A percentile compares a stretch with the other conserved stretches of the same genome.
Conservation (phyloP, 2,329 filamentous ascomycete genomes). For the Aspergillus tanneri region DNA sequence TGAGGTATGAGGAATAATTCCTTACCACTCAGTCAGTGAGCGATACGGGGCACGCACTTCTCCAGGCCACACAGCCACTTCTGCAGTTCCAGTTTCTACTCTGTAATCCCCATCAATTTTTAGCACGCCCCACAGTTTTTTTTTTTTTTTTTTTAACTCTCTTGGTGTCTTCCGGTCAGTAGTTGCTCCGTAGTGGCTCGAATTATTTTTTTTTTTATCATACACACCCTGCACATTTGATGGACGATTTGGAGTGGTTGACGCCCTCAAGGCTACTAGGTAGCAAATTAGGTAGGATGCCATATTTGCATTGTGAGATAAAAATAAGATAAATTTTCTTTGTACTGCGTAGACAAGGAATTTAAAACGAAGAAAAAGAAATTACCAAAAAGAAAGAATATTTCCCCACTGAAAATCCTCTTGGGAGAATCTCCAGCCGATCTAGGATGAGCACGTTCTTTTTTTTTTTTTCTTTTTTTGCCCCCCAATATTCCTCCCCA, state of each 20-base stretch:
- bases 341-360: background rate
- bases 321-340: background rate
- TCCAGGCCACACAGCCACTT: slow-evolving; percentile 25
- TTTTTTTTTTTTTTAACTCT: slow-evolving; percentile 10
- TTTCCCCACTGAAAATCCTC: slow-evolving; percentile 17
- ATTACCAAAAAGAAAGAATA: slow-evolving; percentile 9
- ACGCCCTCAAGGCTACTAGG: slow-evolving; percentile 14
- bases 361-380: slow-evolving; percentile 7
- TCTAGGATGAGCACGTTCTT: slow-evolving; percentile 28
- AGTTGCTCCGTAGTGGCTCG: slow-evolving; percentile 3
- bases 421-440: slow-evolving; percentile 23
- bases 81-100: slow-evolving; percentile 22
- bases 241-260: too few relatives aligned
- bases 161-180: slow-evolving; percentile 11
- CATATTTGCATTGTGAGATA: background rate
- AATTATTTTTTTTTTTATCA: slow-evolving; percentile 9
- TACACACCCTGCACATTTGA: slow-evolving; percentile 14
- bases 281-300: slow-evolving; percentile 5
- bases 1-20: background rate
- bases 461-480: slow-evolving; percentile 21
- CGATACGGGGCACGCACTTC: slow-evolving; percentile 28
- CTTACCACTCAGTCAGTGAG: too few relatives aligned
- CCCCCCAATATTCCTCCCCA: slow-evolving; percentile 35
- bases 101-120: slow-evolving; percentile 21
- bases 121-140: slow-evolving; percentile 20